phyloP scores from a whole-genome alignment of 2,329 filamentous ascomycete species.

The Graphilbum sp. region DNA sequence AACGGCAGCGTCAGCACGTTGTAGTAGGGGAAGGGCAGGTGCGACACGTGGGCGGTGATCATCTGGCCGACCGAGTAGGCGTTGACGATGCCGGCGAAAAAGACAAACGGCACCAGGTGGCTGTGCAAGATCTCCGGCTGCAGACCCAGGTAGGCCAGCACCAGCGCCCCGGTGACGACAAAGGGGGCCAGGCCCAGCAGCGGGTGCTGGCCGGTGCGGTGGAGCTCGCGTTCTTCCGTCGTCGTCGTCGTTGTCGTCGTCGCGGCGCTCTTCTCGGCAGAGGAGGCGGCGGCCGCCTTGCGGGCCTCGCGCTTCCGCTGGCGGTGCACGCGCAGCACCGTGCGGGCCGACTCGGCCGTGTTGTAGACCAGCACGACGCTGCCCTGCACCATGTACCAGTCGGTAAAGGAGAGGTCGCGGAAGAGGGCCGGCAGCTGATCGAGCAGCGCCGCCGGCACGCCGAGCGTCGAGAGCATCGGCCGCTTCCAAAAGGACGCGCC shows the following conservation, averaged over 20 bases:
- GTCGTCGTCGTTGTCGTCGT: neutral
- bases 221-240: neutral
- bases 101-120: conserved; percentile 75
- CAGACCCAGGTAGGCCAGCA: conserved; percentile 65
- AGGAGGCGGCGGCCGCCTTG: conserved; percentile 2
- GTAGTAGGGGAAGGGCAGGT: conserved; percentile 74
- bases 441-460: conserved; percentile 54
- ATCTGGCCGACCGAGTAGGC: conserved; percentile 92
- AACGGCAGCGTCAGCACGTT: conserved; percentile 74
- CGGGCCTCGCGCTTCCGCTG: conserved; percentile 17
- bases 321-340: conserved; percentile 70
- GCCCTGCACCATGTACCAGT: conserved; percentile 88
- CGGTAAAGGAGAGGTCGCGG: conserved; percentile 71
- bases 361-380: conserved; percentile 68
- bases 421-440: conserved; percentile 46
- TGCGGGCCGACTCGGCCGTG: conserved; percentile 60
- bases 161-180: conserved; percentile 58
- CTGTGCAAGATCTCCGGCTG: conserved; percentile 69
- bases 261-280: neutral
- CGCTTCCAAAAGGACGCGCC: conserved; percentile 90
- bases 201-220: conserved; percentile 42
- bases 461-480: conserved; percentile 55
- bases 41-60: conserved; percentile 85
- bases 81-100: conserved; percentile 82
- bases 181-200: conserved; percentile 75